Evolutionary conservation across 768 basidiomycete genomes (phyloP).

Genomic region (Peribolospora kevripleyi): DNA sequence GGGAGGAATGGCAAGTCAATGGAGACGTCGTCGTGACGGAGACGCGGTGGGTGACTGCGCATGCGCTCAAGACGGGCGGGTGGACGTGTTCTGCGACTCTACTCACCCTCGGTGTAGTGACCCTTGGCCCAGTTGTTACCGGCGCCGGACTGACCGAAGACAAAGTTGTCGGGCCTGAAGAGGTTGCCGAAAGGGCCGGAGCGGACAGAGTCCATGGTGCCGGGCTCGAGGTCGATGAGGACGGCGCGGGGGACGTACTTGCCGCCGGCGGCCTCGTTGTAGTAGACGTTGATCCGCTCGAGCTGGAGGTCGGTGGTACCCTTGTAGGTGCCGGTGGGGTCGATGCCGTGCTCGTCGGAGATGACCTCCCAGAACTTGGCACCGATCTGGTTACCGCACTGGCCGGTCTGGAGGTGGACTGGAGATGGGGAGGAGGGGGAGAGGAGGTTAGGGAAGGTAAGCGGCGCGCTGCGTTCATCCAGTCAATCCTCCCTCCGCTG

Average conservation of each 20-base stretch:
- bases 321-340: constrained; percentile 33
- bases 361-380: constrained; percentile 49
- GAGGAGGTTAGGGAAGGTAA: background rate
- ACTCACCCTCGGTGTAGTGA: constrained; percentile 33
- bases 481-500: too few species aligned
- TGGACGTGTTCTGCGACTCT: background rate
- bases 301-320: constrained; percentile 86
- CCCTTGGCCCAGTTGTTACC: constrained; percentile 99
- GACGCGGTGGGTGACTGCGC: too few species aligned
- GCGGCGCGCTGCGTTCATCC: background rate
- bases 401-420: constrained; percentile 96
- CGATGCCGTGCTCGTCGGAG: constrained; percentile 73
- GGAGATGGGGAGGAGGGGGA: constrained; percentile 10
- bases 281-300: constrained; percentile 93
- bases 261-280: constrained; percentile 46
- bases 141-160: constrained; percentile 76
- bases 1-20: constrained; percentile 3
- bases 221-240: constrained; percentile 90
- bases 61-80: too few species aligned
- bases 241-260: constrained; percentile 98
- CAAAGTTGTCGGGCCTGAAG: constrained; percentile 65
- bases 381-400: constrained; percentile 89
- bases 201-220: constrained; percentile 72
- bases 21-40: too few species aligned
- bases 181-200: constrained; percentile 61